Percentiles rank a stretch among this genome's conserved stretches.
Conservation (phyloP, 2,329 filamentous ascomycete genomes). For the Verticillium albo-atrum region DNA sequence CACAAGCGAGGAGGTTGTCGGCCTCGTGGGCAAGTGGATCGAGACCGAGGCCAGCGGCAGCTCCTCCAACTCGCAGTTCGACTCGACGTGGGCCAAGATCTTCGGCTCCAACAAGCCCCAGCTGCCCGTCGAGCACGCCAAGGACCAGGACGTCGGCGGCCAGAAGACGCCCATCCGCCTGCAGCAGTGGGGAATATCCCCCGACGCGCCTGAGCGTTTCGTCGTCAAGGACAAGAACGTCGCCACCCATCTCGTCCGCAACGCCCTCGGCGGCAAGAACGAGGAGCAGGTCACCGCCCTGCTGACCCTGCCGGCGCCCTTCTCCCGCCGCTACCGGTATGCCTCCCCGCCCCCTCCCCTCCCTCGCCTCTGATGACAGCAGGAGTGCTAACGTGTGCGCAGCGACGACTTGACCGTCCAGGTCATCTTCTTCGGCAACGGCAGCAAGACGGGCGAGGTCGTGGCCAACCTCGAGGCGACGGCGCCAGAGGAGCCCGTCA, state of each 20-base stretch:
- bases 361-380: neutral
- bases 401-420: constrained; percentile 96
- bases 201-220: constrained; percentile 73
- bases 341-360: constrained; percentile 5
- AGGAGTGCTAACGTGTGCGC: neutral
- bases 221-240: constrained; percentile 93
- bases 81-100: constrained; percentile 62
- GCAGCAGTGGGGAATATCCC: constrained; percentile 82
- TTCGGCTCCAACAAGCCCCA: constrained; percentile 49
- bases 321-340: constrained; percentile 83
- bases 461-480: constrained; percentile 84
- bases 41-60: constrained; percentile 62
- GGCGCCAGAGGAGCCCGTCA: constrained; percentile 37
- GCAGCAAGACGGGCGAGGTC: constrained; percentile 71
- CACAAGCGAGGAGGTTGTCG: constrained; percentile 96
- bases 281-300: constrained; percentile 90
- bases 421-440: constrained; percentile 95
- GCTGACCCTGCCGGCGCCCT: constrained; percentile 86
- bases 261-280: constrained; percentile 90
- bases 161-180: constrained; percentile 85
- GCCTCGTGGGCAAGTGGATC: constrained; percentile 94
- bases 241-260: constrained; percentile 91
- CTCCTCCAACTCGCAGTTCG: constrained; percentile 59
- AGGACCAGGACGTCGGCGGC: constrained; percentile 50
- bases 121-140: constrained; percentile 71